Conservation (phyloP, 129 eudicot species). For the Calendula officinalis region DNA sequence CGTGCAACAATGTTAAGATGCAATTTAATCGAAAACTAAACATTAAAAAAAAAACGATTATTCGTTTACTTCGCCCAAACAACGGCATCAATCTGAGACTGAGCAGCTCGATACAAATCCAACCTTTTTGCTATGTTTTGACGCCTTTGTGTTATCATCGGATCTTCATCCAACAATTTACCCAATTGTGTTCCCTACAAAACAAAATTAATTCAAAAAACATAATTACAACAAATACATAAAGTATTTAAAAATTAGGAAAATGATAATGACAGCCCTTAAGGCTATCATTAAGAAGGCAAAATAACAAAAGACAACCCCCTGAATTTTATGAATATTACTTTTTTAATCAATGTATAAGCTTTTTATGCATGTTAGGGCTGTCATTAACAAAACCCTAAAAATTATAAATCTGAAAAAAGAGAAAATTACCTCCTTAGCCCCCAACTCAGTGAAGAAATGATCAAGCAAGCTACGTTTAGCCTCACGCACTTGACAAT, state of each 20-base stretch:
- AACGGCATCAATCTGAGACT: constrained; percentile 81
- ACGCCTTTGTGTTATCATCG: constrained; percentile 80
- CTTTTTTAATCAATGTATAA: too few relatives aligned
- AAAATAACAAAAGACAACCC: too few relatives aligned
- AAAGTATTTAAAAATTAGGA: not conserved
- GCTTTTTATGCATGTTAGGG: not conserved
- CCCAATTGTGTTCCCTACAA: constrained; percentile 74
- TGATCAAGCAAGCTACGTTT: constrained; percentile 82
- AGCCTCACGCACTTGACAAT: constrained; percentile 98
- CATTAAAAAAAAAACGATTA: not conserved
- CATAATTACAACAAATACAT: not conserved
- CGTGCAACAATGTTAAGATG: too few relatives aligned
- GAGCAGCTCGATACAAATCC: constrained; percentile 89
- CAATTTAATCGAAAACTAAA: not conserved
- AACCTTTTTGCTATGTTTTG: constrained; percentile 69
- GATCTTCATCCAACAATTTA: constrained; percentile 89
- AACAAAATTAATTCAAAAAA: not conserved
- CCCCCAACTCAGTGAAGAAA: constrained; percentile 88
- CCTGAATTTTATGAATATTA: too few relatives aligned
- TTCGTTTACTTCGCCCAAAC: constrained; percentile 72
- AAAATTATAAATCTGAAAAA: not conserved
- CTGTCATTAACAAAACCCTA: too few relatives aligned
- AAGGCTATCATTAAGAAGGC: too few relatives aligned
- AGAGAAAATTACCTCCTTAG: constrained; percentile 55
- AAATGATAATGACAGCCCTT: too few relatives aligned